Evolutionary conservation across 192 early-diverging fungal species (phyloP), one percentile per base, ranked within the genome.

Genomic region (Backusella circina): DNA sequence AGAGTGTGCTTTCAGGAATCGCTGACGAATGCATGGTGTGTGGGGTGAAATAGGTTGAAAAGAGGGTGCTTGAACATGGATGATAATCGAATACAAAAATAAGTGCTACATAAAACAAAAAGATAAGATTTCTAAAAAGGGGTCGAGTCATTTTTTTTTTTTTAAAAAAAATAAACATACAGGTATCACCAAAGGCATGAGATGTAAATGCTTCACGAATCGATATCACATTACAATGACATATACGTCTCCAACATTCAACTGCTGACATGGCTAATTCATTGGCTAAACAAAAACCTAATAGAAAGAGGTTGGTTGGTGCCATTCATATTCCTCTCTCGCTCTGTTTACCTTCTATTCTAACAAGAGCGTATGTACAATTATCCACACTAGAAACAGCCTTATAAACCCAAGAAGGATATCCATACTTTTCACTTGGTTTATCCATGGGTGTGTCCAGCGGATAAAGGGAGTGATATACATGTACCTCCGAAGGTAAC

Each of bases 191-290:
- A 88, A 98, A 98, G 1, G 94, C 94, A 50, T 91, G 93, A 5
- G 96, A 97, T 0, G 96, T 96, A 78, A 99, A 98, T 28, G 93
- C 98, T 82, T 98, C 96, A 12, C 92, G 86, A 32, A 98, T 86
- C 31, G 91, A 94, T 8, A 95, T 94, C 61, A 98, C 84, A 70
- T 91, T 93, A 12, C 94, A 87, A 80, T 95, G 94, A 35, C 89
- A 83, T 16, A 98, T 88, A 64, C 88, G 75, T 47, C 90, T 85
- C 98, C 98, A 99, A 35, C 70, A 84, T 66, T 98, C 96, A 32
- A 98, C 87, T 13, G 86, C 90, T 16, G 88, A 80, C 84, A 99
- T 95, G 0, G 94, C 92, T 31, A 88, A 38, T 70, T 96, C 95
- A 69, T 95, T 93, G 2, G 87, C 84, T 16, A 97, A 81, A 23